Evolutionary conservation across 1,139 yeast species (phyloP).

Genomic region (Lodderomyces parapsilosis): DNA sequence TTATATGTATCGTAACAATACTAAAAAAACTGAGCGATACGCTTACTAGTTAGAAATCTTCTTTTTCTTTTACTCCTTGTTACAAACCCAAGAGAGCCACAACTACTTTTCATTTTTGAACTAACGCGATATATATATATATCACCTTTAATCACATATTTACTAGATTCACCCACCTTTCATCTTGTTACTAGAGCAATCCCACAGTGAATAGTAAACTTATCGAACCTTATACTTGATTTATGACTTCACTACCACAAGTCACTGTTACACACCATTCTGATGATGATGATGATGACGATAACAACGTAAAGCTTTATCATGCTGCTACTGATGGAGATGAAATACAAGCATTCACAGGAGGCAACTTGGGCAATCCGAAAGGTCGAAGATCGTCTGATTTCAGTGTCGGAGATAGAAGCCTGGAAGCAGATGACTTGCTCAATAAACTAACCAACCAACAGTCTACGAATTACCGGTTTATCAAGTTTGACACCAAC

Average conservation of each 20-base stretch:
- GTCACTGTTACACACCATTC: not conserved
- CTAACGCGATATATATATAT: too few relatives aligned
- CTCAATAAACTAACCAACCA: slow-evolving; percentile 18
- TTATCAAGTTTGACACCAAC: slow-evolving; percentile 14
- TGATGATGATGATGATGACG: too few relatives aligned
- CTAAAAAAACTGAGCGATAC: too few relatives aligned
- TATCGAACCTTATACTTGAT: not conserved
- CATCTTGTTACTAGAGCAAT: too few relatives aligned
- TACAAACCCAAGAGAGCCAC: too few relatives aligned
- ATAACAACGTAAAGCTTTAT: not conserved
- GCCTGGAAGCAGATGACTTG: slow-evolving; percentile 12
- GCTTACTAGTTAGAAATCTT: too few relatives aligned
- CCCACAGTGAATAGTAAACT: too few relatives aligned
- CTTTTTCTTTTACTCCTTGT: too few relatives aligned
- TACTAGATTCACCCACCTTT: too few relatives aligned
- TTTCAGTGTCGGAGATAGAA: not conserved
- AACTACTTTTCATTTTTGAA: too few relatives aligned
- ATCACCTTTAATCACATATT: too few relatives aligned
- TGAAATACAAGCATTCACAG: not conserved
- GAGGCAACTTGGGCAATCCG: not conserved
- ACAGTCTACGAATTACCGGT: slow-evolving; percentile 24
- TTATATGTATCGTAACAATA: too few relatives aligned
- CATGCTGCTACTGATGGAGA: not conserved
- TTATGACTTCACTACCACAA: not conserved
- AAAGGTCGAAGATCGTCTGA: not conserved